Percentiles rank a stretch among this genome's conserved stretches.
These are phyloP conservation scores for Globisporangium mamillatum DNA, from an alignment of 352 stramenopile genomes.

Conservation along the genomic window DNA sequence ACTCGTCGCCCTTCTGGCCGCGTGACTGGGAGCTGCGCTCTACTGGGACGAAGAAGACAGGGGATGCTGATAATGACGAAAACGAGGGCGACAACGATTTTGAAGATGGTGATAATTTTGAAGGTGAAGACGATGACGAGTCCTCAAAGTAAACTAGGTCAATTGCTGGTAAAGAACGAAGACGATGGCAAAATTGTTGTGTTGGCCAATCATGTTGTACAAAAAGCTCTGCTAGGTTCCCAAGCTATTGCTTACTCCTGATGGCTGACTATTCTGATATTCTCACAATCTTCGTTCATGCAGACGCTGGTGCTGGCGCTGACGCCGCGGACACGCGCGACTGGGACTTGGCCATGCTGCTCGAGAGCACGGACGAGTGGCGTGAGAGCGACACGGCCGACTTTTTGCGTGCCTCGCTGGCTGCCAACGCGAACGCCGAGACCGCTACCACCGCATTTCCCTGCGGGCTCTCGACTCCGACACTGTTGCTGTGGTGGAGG, in stretches of 20 bases:
- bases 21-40: constrained; percentile 60
- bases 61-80: not conserved
- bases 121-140: not conserved
- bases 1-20: constrained; percentile 76
- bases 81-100: constrained; percentile 8
- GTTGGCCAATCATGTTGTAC: not conserved
- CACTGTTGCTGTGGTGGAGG: not conserved
- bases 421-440: constrained; percentile 47
- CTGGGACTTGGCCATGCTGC: constrained; percentile 8
- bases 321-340: constrained; percentile 1
- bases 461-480: constrained; percentile 8
- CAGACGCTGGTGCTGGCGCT: not conserved
- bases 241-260: not conserved
- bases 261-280: not conserved
- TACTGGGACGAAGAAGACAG: constrained; percentile 2
- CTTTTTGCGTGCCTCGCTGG: constrained; percentile 46
- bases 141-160: not conserved
- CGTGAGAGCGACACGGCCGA: constrained; percentile 51
- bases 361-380: constrained; percentile 34
- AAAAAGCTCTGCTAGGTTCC: not conserved
- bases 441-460: constrained; percentile 40
- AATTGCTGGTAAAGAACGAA: not conserved
- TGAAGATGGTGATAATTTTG: constrained; percentile 10
- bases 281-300: not conserved
- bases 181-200: not conserved